Conservation (phyloP, 805 yeast genomes). For the Candida pseudofarinosa region DNA sequence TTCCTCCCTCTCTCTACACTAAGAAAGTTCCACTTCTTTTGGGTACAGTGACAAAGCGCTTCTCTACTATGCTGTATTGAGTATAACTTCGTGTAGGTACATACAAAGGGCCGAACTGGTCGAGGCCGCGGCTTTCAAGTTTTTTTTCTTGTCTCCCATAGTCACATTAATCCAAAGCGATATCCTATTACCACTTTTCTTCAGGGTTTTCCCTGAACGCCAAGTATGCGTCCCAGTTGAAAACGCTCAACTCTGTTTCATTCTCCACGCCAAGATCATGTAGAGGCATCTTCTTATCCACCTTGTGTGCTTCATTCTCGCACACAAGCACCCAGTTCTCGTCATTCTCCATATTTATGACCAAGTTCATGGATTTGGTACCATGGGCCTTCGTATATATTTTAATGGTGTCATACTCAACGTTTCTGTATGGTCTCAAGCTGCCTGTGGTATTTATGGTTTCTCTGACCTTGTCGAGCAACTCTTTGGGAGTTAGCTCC, state of each 20-base stretch:
- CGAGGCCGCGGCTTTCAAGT: too few species aligned
- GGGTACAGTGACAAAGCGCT: too few species aligned
- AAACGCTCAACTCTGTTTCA: constrained; percentile 90
- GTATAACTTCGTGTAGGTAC: too few species aligned
- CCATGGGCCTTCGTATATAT: constrained; percentile 94
- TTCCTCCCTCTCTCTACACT: background rate
- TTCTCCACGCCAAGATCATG: constrained; percentile 53
- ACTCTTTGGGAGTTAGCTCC: constrained; percentile 58
- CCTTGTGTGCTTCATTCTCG: constrained; percentile 4
- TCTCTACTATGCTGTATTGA: too few species aligned
- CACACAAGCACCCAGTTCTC: constrained; percentile 60
- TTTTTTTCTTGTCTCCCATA: too few species aligned
- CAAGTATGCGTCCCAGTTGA: constrained; percentile 61
- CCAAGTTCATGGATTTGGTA: constrained; percentile 86
- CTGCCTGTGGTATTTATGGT: constrained; percentile 56
- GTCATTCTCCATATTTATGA: constrained; percentile 79
- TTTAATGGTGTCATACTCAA: constrained; percentile 70
- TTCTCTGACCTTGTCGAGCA: constrained; percentile 50
- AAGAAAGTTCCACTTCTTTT: background rate
- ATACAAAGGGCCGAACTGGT: too few species aligned
- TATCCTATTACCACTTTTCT: constrained; percentile 90
- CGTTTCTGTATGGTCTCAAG: constrained; percentile 78
- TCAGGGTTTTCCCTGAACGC: constrained; percentile 77
- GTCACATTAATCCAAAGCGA: too few species aligned
- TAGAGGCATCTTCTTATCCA: constrained; percentile 16